Evolutionary conservation across 495 filamentous ascomycete genomes (phyloP).

Genomic region (Hypoxylon rickii): DNA sequence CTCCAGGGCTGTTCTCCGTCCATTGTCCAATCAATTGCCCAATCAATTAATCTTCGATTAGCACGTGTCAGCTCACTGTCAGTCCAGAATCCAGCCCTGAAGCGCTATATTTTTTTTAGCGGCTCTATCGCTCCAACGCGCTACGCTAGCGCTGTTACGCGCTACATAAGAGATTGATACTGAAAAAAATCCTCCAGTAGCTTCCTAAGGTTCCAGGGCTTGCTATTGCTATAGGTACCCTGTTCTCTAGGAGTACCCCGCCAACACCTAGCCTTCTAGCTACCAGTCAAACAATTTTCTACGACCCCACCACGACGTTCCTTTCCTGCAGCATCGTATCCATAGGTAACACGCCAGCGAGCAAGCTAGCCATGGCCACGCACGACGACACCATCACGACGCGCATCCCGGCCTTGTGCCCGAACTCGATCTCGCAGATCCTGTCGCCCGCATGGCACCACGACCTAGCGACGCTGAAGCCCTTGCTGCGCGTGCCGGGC

Average conservation of each 20-base stretch:
- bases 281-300: neutral
- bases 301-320: constrained; percentile 15
- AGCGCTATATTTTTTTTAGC: constrained; percentile 5
- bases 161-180: no score
- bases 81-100: constrained; percentile 10
- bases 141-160: constrained; percentile 6
- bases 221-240: constrained; percentile 2
- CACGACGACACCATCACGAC: constrained; percentile 47
- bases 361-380: constrained; percentile 8
- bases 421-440: constrained; percentile 55
- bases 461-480: constrained; percentile 72
- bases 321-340: neutral
- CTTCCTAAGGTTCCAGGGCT: neutral
- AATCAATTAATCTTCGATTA: constrained; percentile 19
- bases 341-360: neutral
- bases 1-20: no score
- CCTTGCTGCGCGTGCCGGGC: constrained; percentile 66
- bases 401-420: constrained; percentile 53
- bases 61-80: constrained; percentile 27
- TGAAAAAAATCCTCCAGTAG: no score
- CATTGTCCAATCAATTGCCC: constrained; percentile 19
- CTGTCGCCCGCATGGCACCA: constrained; percentile 85
- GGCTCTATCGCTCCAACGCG: neutral
- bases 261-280: neutral
- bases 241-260: neutral